A percentile compares a stretch with the other conserved stretches of the same genome.
Conservation (phyloP, 2,329 filamentous ascomycete genomes). For the Nigrospora sphaerica region DNA sequence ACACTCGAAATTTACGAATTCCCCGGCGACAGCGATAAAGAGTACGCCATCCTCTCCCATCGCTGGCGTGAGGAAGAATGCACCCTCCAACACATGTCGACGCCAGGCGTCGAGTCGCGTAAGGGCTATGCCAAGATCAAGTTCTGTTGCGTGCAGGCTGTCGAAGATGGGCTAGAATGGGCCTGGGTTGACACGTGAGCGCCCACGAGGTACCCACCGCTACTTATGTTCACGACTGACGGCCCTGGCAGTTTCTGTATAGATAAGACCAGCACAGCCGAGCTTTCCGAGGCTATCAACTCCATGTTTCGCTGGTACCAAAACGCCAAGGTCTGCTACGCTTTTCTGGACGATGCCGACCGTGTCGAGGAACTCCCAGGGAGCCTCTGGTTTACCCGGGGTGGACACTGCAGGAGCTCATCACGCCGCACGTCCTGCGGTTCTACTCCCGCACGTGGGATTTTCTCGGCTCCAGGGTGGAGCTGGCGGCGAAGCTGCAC, state of each 20-base stretch:
- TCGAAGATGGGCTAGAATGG: constrained; percentile 5
- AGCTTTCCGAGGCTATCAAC: constrained; percentile 1
- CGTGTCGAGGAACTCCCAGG: too few species aligned
- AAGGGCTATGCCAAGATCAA: constrained; percentile 8
- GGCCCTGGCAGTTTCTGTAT: constrained; percentile 2
- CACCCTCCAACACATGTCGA: constrained; percentile 8
- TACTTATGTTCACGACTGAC: too few species aligned
- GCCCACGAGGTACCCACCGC: too few species aligned
- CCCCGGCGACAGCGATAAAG: not conserved
- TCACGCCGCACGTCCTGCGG: too few species aligned
- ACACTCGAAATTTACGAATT: not conserved
- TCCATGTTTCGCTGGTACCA: constrained; percentile 9
- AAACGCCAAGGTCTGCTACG: constrained; percentile 4
- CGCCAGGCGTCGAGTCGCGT: constrained; percentile 2
- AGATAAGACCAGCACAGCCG: constrained; percentile 5
- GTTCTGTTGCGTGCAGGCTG: constrained; percentile 6
- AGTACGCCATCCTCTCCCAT: constrained; percentile 10
- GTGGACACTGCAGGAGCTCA: too few species aligned
- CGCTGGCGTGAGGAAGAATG: constrained; percentile 8
- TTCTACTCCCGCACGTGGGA: too few species aligned
- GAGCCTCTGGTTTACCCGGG: too few species aligned
- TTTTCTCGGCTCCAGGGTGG: too few species aligned
- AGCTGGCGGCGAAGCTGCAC: too few species aligned
- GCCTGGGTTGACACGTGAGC: constrained; percentile 6
- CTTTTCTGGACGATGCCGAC: constrained; percentile 6